Base-by-base conservation (phyloP, 495 filamentous ascomycete genomes). In the Podospora pseudocomata region DNA sequence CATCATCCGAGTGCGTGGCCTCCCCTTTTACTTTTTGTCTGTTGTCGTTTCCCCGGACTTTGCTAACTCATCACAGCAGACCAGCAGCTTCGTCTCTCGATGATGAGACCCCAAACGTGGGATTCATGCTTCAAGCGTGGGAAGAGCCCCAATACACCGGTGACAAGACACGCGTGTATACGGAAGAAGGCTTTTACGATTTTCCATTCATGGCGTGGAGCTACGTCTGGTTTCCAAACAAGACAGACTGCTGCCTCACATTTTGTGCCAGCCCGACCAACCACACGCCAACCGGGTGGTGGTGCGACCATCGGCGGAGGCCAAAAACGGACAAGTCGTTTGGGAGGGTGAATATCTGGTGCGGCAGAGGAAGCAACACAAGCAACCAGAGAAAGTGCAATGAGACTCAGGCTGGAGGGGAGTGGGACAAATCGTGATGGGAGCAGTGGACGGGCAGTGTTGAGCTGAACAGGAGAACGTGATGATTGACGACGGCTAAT, bases 291-390 rank as follows among this genome's bases (percentile, higher is more conserved):
- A 34, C 26, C 13, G 73, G 75, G 0, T 71, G 23, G 9, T 68
- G 67, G 64, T 75, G 75, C 64, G 56, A 71, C 5, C 9, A 61
- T 26, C 44, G 74, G 28, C 55, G 55, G 4, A 16, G 68, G 53
- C 39, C 63, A 0, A 60, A 59, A 9, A 62, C 70, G 7, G 39
- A 57, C 0, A 59, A 16, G 3, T 3, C 27, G 1, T 74, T 76
- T 49, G n/a, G 56, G 0, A 30, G 76, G 23, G 32, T 78, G 4
- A 65, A 67, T 44, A 67, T 78, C 20, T 76, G 76, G 74, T 76
- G 74, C 55, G 71, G 72, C 0, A n/a, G 57, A 18, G 13, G 44
- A 19, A 30, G 19, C 0, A 32, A 59, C 30, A 30, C 23, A 27
- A 32, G 16, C 23, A 62, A 62, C 9, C 60, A 62, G 26, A 62